Percentiles rank a stretch among this genome's conserved stretches.
phyloP scores from a whole-genome alignment of 345 rosid genomes.

The Brassica carinata region DNA sequence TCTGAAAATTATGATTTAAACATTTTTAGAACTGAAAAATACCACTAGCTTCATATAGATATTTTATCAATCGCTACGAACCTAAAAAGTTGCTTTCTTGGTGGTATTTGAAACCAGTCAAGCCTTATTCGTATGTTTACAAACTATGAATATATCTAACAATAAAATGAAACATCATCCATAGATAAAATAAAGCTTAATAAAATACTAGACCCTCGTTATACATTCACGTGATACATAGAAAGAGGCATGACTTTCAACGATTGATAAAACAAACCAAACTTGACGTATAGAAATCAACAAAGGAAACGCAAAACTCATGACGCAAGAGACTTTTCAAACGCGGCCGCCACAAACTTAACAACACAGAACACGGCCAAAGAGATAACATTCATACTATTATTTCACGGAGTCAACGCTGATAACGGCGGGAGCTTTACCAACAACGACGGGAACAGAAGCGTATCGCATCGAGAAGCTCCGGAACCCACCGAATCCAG shows the following conservation, averaged over 20 bases:
- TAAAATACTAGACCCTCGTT: not conserved
- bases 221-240: not conserved
- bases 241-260: slow-evolving; percentile 13
- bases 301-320: slow-evolving; percentile 17
- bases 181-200: not conserved
- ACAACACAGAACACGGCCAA: not conserved
- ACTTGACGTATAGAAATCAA: slow-evolving; percentile 14
- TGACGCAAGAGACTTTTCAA: slow-evolving; percentile 24
- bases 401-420: slow-evolving; percentile 5
- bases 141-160: not conserved
- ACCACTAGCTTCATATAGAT: too few relatives aligned
- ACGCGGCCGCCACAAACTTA: slow-evolving; percentile 1
- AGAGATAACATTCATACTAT: not conserved
- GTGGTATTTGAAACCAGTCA: too few relatives aligned
- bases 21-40: too few relatives aligned
- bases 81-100: too few relatives aligned
- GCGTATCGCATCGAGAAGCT: slow-evolving; percentile 68
- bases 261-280: not conserved
- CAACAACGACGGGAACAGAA: slow-evolving; percentile 36
- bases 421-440: slow-evolving; percentile 14
- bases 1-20: too few relatives aligned
- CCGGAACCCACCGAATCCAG: slow-evolving; percentile 39
- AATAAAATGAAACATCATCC: not conserved
- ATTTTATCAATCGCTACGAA: too few relatives aligned
- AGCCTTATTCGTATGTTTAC: not conserved